A percentile compares a stretch with the other conserved stretches of the same genome.
Conservation (phyloP, 1,284 basidiomycete species). For the Malassezia japonica region DNA sequence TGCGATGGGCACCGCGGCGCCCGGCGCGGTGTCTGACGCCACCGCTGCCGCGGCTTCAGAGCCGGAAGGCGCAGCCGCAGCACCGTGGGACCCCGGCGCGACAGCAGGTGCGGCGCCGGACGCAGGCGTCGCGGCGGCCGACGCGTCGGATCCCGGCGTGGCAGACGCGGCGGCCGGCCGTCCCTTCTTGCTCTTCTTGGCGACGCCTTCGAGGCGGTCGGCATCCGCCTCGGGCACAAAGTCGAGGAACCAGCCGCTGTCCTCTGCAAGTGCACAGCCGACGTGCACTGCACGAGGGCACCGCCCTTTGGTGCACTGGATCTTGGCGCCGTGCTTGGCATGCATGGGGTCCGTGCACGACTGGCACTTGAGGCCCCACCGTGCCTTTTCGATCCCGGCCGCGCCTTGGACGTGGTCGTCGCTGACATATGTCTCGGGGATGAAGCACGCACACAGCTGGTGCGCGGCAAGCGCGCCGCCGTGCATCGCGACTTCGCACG, state of each 20-base stretch:
- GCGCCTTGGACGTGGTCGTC: slow-evolving; percentile 29
- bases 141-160: neutral
- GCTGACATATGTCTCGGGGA: slow-evolving; percentile 41
- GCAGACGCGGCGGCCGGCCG: neutral
- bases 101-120: too few species aligned
- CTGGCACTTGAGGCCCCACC: slow-evolving; percentile 60
- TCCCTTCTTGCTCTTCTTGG: neutral
- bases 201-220: slow-evolving; percentile 33
- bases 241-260: slow-evolving; percentile 41
- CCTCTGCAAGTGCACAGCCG: slow-evolving; percentile 60
- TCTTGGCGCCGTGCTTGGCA: slow-evolving; percentile 74
- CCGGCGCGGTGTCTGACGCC: too few species aligned
- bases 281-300: slow-evolving; percentile 88
- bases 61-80: too few species aligned
- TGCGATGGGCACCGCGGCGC: too few species aligned
- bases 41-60: too few species aligned
- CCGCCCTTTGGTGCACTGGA: slow-evolving; percentile 87
- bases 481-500: neutral
- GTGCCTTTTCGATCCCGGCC: slow-evolving; percentile 31
- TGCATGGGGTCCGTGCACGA: slow-evolving; percentile 61
- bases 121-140: neutral
- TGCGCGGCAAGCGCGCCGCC: slow-evolving; percentile 25
- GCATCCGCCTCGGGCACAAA: slow-evolving; percentile 25
- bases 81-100: too few species aligned
- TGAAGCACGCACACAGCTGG: slow-evolving; percentile 38